A percentile compares a stretch with the other conserved stretches of the same genome.
phyloP scores from a whole-genome alignment of 495 filamentous ascomycete species.

The Penicillium paradoxum region DNA sequence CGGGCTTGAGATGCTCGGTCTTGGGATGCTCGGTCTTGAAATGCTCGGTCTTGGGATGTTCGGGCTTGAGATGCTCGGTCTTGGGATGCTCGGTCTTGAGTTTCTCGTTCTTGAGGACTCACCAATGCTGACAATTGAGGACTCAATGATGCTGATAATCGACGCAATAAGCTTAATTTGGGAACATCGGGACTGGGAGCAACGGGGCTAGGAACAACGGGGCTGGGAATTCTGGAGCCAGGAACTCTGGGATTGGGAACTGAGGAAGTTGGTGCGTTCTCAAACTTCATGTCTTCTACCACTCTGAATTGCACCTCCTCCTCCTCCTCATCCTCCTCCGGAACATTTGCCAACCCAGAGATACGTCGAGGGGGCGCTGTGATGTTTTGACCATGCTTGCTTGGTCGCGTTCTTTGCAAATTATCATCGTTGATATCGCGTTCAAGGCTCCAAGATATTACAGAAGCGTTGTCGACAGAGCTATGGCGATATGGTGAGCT shows the following conservation, averaged over 20 bases:
- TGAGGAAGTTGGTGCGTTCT: constrained; percentile 14
- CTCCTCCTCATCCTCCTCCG: constrained; percentile 27
- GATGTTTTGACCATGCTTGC: constrained; percentile 34
- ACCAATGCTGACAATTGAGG: too few species aligned
- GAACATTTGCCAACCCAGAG: constrained; percentile 33
- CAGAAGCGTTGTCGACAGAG: constrained; percentile 35
- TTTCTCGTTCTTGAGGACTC: background rate
- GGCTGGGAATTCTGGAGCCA: too few species aligned
- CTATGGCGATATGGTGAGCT: constrained; percentile 25
- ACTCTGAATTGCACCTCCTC: constrained; percentile 32
- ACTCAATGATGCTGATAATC: constrained; percentile 6
- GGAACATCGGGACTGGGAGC: background rate
- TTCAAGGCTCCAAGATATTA: constrained; percentile 38
- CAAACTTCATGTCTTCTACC: constrained; percentile 15
- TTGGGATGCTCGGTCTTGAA: too few species aligned
- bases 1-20: background rate
- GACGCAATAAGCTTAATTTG: constrained; percentile 1
- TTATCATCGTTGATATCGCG: constrained; percentile 41
- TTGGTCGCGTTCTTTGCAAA: constrained; percentile 32
- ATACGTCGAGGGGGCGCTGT: constrained; percentile 39
- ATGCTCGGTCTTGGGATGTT: background rate
- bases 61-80: background rate
- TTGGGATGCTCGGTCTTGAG: too few species aligned
- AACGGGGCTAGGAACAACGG: too few species aligned
- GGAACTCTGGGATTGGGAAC: too few species aligned